phyloP scores from a whole-genome alignment of 306 rosid species.

The Dryas alaskensis region DNA sequence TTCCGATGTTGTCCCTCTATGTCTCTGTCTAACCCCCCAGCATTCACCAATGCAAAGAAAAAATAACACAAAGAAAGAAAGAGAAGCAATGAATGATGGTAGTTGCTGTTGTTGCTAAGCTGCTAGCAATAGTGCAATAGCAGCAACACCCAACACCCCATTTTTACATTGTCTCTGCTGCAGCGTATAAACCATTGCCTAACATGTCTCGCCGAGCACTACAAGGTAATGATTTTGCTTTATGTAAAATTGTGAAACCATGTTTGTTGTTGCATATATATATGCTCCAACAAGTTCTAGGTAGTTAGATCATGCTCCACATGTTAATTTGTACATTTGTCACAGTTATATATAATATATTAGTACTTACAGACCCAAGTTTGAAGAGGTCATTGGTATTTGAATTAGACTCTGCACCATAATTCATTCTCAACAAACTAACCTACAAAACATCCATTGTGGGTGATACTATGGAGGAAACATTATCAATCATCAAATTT shows the following conservation, averaged over 20 bases:
- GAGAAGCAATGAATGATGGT: neutral
- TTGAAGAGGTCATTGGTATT: neutral
- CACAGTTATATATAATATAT: too few relatives aligned
- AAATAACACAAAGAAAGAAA: neutral
- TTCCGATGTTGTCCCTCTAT: constrained; percentile 1
- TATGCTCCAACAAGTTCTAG: neutral
- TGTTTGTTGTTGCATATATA: neutral
- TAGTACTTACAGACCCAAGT: neutral
- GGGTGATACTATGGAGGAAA: neutral
- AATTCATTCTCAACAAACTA: neutral
- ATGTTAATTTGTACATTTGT: too few relatives aligned
- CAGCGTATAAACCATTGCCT: neutral
- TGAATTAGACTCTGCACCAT: neutral
- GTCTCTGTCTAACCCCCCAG: neutral
- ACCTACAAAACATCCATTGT: neutral
- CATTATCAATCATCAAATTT: neutral
- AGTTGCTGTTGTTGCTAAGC: constrained; percentile 2
- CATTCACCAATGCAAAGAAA: constrained; percentile 2
- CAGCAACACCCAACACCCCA: neutral
- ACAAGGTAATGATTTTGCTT: constrained; percentile 33
- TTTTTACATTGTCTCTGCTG: neutral
- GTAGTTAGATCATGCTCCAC: neutral
- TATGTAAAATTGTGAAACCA: neutral
- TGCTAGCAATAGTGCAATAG: neutral
- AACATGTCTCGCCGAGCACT: constrained; percentile 46